A percentile compares a stretch with the other conserved stretches of the same genome.
These are phyloP conservation scores for Trypanosoma melophagium DNA, from an alignment of 208 protist genomes.

Conservation along the genomic window DNA sequence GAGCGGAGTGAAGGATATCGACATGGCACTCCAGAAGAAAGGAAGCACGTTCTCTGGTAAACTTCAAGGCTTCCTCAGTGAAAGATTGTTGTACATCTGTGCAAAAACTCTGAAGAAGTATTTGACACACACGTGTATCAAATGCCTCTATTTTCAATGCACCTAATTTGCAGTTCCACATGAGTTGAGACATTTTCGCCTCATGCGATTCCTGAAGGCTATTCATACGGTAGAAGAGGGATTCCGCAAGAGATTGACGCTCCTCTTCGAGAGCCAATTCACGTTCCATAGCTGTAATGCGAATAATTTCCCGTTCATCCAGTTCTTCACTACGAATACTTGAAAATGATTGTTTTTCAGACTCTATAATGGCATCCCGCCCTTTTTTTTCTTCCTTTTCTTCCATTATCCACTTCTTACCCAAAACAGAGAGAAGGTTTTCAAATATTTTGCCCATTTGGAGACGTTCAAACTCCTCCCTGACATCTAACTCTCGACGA, in stretches of 20 bases:
- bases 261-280: slow-evolving; percentile 9
- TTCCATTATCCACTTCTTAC: slow-evolving; percentile 7
- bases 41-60: background rate
- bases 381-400: slow-evolving; percentile 14
- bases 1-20: background rate
- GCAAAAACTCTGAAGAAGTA: slow-evolving; percentile 1
- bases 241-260: background rate
- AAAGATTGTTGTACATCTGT: background rate
- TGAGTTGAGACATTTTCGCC: background rate
- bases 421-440: slow-evolving; percentile 14
- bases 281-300: slow-evolving; percentile 13
- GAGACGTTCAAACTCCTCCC: slow-evolving; percentile 27
- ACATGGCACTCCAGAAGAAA: background rate
- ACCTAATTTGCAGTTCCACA: slow-evolving; percentile 3
- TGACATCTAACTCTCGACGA: slow-evolving; percentile 33
- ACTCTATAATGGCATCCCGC: slow-evolving; percentile 10
- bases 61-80: background rate
- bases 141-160: slow-evolving; percentile 13
- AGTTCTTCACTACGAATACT: slow-evolving; percentile 16
- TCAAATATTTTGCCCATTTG: slow-evolving; percentile 3
- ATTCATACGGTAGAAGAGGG: background rate
- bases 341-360: slow-evolving; percentile 13
- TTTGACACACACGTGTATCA: background rate
- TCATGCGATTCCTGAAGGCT: background rate
- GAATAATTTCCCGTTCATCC: slow-evolving; percentile 27